Conservation (phyloP, 2,329 filamentous ascomycete species). For the Sarocladiaceae sp. region DNA sequence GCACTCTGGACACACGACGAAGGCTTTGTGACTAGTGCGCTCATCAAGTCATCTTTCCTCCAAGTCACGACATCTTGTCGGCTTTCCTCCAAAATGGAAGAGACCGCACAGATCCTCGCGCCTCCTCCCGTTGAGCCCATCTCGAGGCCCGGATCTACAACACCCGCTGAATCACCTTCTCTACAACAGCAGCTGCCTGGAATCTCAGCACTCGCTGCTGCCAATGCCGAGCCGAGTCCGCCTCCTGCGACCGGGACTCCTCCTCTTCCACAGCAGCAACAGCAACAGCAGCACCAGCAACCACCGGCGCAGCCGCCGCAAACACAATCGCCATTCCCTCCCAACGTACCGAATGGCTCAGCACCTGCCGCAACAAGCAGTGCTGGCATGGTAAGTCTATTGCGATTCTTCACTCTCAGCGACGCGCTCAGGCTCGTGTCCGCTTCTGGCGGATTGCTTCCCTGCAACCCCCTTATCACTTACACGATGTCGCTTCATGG, state of each 20-base stretch:
- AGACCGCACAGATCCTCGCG: slow-evolving; percentile 27
- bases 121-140: slow-evolving; percentile 38
- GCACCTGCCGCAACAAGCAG: slow-evolving; percentile 24
- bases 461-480: slow-evolving; percentile 4
- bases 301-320: not conserved
- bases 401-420: not conserved
- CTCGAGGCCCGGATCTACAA: slow-evolving; percentile 43
- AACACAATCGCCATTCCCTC: slow-evolving; percentile 1
- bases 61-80: too few relatives aligned
- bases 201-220: slow-evolving; percentile 38
- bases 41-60: too few relatives aligned
- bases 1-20: too few relatives aligned
- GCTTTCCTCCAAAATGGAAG: slow-evolving; percentile 12
- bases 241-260: slow-evolving; percentile 1
- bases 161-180: slow-evolving; percentile 35
- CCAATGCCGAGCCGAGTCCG: slow-evolving; percentile 24
- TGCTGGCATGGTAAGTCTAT: slow-evolving; percentile 13
- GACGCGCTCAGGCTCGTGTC: not conserved
- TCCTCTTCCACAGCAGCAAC: slow-evolving; percentile 10
- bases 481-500: slow-evolving; percentile 6
- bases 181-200: slow-evolving; percentile 29
- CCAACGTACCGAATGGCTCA: slow-evolving; percentile 18
- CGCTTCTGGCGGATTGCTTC: not conserved
- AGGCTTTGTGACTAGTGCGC: too few relatives aligned
- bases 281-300: not conserved